Base-by-base conservation (phyloP, 371 early-diverging fungal genomes). In the Parasitella parasitica region DNA sequence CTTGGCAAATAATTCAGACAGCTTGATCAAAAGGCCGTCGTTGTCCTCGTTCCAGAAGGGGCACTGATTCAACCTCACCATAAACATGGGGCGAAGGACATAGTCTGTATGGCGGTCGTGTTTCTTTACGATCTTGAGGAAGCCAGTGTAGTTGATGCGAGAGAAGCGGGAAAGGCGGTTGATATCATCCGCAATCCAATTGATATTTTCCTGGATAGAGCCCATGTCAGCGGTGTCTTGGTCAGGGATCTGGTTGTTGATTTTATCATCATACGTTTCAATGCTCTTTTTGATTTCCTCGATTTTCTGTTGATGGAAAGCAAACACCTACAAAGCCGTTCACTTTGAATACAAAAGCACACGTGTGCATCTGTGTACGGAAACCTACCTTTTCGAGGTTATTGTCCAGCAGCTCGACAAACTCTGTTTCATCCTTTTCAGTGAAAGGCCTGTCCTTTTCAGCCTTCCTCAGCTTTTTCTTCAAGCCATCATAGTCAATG, bases 91-190 rank as follows among this genome's bases (percentile, higher is more conserved):
- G 67, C 93, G 89, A 51, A 97, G 81, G 13, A 86, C 80, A 77
- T 89, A 94, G 28, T 84, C 76, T n/a, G 96, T 95, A 74, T 95
- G 91, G 77, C 96, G 94, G 73, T 98, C 99, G 73, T 97, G 97
- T 80, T 98, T 97, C 77, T 97, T 97, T 65, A 99, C 87, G 56
- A 97, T 94, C 82, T 97, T 98, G 55, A 97, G 81, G 66, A 98
- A 97, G 12, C 96, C 99, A 6, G 96, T 90, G 70, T 95, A 96
- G 78, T 99, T 99, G 64, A 98, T 81, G 24, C 97, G 87, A 4
- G 95, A 91, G 75, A 89, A 99, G 73, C 93, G 93, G 20, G 95
- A 89, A 54, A 98, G 88, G 64, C 94, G 93, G 64, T 90, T 92
- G 59, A 96, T 90, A 64, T 97, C 97, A 57, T 84, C 86, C 28